Base-by-base conservation (phyloP, 2,329 filamentous ascomycete species). In the Calonectria crousiana region DNA sequence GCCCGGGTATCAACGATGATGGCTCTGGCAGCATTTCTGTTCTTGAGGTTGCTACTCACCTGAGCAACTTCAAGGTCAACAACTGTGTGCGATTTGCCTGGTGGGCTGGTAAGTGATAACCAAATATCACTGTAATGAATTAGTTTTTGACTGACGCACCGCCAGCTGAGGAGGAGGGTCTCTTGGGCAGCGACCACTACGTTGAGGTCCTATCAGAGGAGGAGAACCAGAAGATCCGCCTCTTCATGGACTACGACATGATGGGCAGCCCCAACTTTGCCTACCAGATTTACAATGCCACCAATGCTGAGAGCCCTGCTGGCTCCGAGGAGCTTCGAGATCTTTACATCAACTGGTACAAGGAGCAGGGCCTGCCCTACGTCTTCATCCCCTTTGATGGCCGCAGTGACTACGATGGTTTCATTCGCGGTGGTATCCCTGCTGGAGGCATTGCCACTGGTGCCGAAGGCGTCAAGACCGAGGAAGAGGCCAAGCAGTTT, bases 1-100 rank as follows among this genome's bases (percentile, higher is more conserved):
- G 92, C 1, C 91, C 92, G 0, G 94, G 94, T 26, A 95, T 95
- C 87, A 95, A 95, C 83, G 94, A 95, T 78, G 93, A 95, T 79
- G 94, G 94, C 60, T 93, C 92, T 4, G 94, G 94, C 70, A 91
- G 89, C 41, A 79, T 92, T 69, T 89, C 90, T 0, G 85, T 93
- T 6, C 88, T 93, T 49, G 92, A 93, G 81, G 86, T 93, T 11
- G 92, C 92, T 1, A 88, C 87, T 2, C 90, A 92, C 76, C 85
- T 93, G 71, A 84, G 88, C 72, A 87, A 88, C 26, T 93, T 89
- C 83, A 84, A 83, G 41, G 90, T 93, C 78, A 90, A 90, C 82
- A 93, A 93, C 85, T 92, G 90, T 77, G 90, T 93, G 26, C 90
- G 92, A 66, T 93, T 93, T 73, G 91, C 90, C 2, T 93, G 92